Evolutionary conservation across 2,329 filamentous ascomycete genomes (phyloP), one percentile per base, ranked within the genome.

Genomic region (Blastomyces parvus): DNA sequence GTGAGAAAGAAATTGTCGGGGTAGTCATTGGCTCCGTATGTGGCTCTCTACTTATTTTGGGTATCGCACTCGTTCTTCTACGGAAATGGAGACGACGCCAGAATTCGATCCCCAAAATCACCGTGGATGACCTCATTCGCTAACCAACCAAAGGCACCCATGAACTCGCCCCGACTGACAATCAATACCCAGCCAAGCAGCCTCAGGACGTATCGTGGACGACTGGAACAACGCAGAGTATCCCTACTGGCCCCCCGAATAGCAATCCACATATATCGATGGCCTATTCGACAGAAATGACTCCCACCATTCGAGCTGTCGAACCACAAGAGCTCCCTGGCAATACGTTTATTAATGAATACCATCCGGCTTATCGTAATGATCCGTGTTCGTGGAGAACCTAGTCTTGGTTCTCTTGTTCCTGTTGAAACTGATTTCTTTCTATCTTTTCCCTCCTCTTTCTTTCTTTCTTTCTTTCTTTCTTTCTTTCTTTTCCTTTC

Each of bases 1-100:
- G 63, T 50, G 63, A 62, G 7, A 65, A 66, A 55, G 64, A 67
- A 25, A 72, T 70, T 60, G 68, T 68, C 56, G 69, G 70, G 7
- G 67, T 72, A 33, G 68, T 68, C 25, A 63, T 66, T 44, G 69
- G 70, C 27, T 64, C 64, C 14, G 64, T 22, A 6, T 25, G 52
- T n/a, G 30, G 64, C 42, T 59, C 50, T 42, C 19, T 59, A 42
- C 40, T 68, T 30, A 42, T 66, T 11, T 33, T 68, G 1, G 62
- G 64, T 25, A 44, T 55, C 9, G n/a, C 62, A 38, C 14, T 53
- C 50, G 5, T 53, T n/a, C 50, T 62, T 44, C 46, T 62, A 17
- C 46, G 36, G 4, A 30, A 4, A 48, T 13, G 62, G 42, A 36
- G 48, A 30, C 25, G 25, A 62, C 19, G 38, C 1, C 33, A 36